Percentiles rank a stretch among this genome's conserved stretches.
phyloP scores from a whole-genome alignment of 305 asterid genomes.

The Fraxinus ornus region DNA sequence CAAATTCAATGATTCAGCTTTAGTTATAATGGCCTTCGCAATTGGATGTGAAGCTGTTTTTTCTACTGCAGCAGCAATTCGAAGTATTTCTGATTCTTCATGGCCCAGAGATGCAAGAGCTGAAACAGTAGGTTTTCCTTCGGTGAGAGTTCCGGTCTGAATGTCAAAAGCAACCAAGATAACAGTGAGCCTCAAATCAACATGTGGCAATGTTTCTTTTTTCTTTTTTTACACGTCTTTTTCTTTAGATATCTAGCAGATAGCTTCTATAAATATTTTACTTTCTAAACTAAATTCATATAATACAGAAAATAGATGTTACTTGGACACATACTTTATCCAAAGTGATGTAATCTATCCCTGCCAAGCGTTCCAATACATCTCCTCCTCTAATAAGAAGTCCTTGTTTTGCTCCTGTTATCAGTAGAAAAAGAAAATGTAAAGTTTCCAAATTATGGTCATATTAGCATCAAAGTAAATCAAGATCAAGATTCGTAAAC shows the following conservation, averaged over 20 bases:
- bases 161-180: slow-evolving; percentile 23
- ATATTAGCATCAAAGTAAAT: slow-evolving; percentile 18
- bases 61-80: slow-evolving; percentile 93
- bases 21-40: slow-evolving; percentile 78
- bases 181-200: slow-evolving; percentile 11
- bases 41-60: slow-evolving; percentile 98
- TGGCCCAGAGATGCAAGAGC: slow-evolving; percentile 61
- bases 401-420: slow-evolving; percentile 92
- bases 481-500: background rate
- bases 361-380: slow-evolving; percentile 89
- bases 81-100: slow-evolving; percentile 71
- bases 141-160: slow-evolving; percentile 98
- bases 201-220: background rate
- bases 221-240: background rate
- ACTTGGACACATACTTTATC: slow-evolving; percentile 65
- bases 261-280: background rate
- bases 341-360: slow-evolving; percentile 65
- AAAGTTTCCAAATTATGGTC: slow-evolving; percentile 16
- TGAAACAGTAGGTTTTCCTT: slow-evolving; percentile 88
- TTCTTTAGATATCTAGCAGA: slow-evolving; percentile 1
- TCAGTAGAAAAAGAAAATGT: slow-evolving; percentile 13
- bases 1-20: slow-evolving; percentile 73
- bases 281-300: slow-evolving; percentile 4
- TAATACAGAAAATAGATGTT: background rate
- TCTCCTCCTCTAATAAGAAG: slow-evolving; percentile 97